phyloP scores from a whole-genome alignment of 73 alveolate genomes.

The Paramecium caudatum region DNA sequence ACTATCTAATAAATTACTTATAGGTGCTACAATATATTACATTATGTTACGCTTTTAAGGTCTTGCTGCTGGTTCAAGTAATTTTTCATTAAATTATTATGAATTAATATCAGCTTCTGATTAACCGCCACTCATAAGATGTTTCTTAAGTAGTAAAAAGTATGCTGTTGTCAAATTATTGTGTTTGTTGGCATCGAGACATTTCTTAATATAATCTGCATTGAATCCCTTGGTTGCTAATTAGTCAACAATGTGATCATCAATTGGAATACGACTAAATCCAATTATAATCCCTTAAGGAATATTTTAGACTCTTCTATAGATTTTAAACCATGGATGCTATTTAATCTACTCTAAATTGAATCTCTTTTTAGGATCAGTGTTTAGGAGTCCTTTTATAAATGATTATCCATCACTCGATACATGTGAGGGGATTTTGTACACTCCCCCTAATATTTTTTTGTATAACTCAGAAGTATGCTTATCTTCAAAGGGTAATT shows the following conservation, averaged over 20 bases:
- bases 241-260: conserved; percentile 74
- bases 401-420: conserved; percentile 70
- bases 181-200: conserved; percentile 92
- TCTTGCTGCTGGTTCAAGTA: conserved; percentile 66
- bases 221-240: conserved; percentile 80
- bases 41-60: conserved; percentile 65
- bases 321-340: conserved; percentile 81
- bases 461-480: conserved; percentile 89
- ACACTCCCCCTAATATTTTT: conserved; percentile 81
- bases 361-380: conserved; percentile 78
- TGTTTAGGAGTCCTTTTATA: conserved; percentile 62
- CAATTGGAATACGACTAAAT: conserved; percentile 77
- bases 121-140: conserved; percentile 83
- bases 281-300: conserved; percentile 78
- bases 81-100: conserved; percentile 35
- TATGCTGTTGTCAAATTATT: conserved; percentile 93
- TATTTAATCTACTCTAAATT: conserved; percentile 69
- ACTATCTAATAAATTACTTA: not conserved
- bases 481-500: conserved; percentile 93
- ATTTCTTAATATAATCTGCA: conserved; percentile 80
- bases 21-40: not conserved
- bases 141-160: conserved; percentile 91
- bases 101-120: conserved; percentile 74
- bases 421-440: conserved; percentile 54
- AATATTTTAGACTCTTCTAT: conserved; percentile 70